phyloP scores from a whole-genome alignment of 1,284 basidiomycete species.

The Ceraceosorus bombacis region DNA sequence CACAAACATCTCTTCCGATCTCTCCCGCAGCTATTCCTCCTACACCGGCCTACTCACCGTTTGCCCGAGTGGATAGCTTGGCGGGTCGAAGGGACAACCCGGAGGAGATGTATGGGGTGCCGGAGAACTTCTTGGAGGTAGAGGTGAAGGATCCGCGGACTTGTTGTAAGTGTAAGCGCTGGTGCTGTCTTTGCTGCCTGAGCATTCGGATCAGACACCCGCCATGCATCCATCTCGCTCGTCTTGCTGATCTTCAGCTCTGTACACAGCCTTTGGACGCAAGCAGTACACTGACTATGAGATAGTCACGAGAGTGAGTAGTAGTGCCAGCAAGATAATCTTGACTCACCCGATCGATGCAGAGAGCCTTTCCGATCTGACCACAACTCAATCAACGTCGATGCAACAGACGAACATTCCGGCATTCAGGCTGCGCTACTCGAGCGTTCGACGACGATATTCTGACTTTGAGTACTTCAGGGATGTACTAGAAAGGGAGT shows the following conservation, averaged over 20 bases:
- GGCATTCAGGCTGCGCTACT: slow-evolving; percentile 93
- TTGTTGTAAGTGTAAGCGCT: slow-evolving; percentile 62
- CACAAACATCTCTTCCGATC: background rate
- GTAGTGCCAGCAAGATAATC: no score
- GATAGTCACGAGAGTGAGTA: slow-evolving; percentile 82
- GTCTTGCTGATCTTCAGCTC: background rate
- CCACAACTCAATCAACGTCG: background rate
- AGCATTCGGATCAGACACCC: background rate
- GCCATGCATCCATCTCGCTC: background rate
- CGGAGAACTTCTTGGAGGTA: slow-evolving; percentile 93
- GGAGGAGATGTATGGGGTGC: slow-evolving; percentile 87
- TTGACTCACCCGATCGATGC: no score
- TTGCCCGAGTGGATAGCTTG: slow-evolving; percentile 43
- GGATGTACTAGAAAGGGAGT: slow-evolving; percentile 93
- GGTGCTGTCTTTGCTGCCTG: background rate
- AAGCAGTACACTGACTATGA: slow-evolving; percentile 99
- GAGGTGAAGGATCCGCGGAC: slow-evolving; percentile 95
- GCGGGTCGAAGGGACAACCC: slow-evolving; percentile 48
- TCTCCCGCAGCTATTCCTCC: slow-evolving; percentile 18
- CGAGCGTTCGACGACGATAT: slow-evolving; percentile 85
- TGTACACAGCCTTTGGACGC: slow-evolving; percentile 50
- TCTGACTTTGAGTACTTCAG: slow-evolving; percentile 99
- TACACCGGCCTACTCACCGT: slow-evolving; percentile 41
- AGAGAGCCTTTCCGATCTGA: background rate
- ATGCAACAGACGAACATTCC: slow-evolving; percentile 83